These are phyloP conservation scores for Solanum tarapatanum DNA, from an alignment of 257 asterid species.

Conservation along the genomic window DNA sequence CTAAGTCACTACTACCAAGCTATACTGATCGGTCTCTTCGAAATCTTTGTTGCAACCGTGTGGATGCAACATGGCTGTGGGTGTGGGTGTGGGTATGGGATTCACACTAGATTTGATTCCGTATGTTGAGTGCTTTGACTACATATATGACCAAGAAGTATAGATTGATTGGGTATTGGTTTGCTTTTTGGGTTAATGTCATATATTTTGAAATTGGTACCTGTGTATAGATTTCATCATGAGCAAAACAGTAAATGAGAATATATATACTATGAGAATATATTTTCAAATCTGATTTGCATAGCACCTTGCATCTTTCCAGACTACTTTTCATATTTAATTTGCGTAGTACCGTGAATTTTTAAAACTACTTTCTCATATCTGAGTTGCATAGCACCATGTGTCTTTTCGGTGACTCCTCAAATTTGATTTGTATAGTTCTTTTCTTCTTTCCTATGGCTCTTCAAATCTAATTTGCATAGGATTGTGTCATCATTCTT, in stretches of 20 bases:
- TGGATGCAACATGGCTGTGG: neutral
- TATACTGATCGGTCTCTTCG: neutral
- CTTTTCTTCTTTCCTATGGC: too few species aligned
- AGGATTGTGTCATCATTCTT: too few species aligned
- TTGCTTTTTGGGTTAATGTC: neutral
- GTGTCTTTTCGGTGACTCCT: too few species aligned
- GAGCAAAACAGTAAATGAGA: neutral
- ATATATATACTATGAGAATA: neutral
- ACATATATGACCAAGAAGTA: neutral
- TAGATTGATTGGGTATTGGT: neutral
- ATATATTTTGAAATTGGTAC: neutral
- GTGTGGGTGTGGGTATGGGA: neutral
- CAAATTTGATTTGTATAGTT: too few species aligned
- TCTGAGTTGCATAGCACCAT: too few species aligned
- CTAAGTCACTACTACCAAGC: neutral
- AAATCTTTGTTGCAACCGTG: neutral
- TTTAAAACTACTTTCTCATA: too few species aligned
- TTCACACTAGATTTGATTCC: neutral
- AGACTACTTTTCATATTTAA: too few species aligned
- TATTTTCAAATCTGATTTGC: too few species aligned
- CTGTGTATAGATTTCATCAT: neutral
- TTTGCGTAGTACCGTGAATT: too few species aligned
- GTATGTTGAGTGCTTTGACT: neutral
- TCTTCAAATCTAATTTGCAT: too few species aligned
- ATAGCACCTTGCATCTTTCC: too few species aligned